Evolutionary conservation across 371 early-diverging fungal genomes (phyloP), one percentile per base, ranked within the genome.

Genomic region (Apophysomyces ossiformis): DNA sequence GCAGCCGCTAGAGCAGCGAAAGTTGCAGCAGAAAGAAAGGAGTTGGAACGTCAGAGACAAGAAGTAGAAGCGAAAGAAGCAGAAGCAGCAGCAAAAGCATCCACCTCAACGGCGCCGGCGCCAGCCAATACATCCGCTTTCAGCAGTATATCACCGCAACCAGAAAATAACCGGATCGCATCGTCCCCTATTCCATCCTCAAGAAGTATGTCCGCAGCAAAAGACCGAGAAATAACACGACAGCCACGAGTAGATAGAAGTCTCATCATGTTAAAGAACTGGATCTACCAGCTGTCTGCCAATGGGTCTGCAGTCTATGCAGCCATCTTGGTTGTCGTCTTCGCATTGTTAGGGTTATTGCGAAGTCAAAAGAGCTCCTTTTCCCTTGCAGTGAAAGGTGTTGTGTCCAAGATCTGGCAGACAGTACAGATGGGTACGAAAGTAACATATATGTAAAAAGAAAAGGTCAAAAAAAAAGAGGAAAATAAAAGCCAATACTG

Each of bases 401-500:
- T 69, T 7, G 58, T 77, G 21, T 64, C 43, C 13, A 81, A 81
- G 38, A 9, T 81, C 46, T 78, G 76, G 78, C 78, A 74, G 45
- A 81, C 81, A 0, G 46, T 77, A 21, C 69, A 72, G 47, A 80
- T 80, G 81, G 82, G 82, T 5, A 81, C 82, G 26, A 78, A 76
- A 58, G 79, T 81, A 0, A 81, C 82, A 37, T 78, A 81, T 57
- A 67, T 81, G 68, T 81, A 68, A 76, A 41, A 6, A 7, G 8
- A 5, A 66, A 41, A 43, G 9, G 15, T 7, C 7, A 60, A 44
- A 57, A 36, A 44, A 41, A 26, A 26, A 26, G 3, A 26, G 26
- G 26, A 26, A 50, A 50, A 11, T 2, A 21, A 50, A 7, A n/a
- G 4, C 32, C 1, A 26, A 26, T 2, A 26, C 32, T 3, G 32